phyloP scores from a whole-genome alignment of 768 basidiomycete genomes.

The Guyanaporus albipodus region DNA sequence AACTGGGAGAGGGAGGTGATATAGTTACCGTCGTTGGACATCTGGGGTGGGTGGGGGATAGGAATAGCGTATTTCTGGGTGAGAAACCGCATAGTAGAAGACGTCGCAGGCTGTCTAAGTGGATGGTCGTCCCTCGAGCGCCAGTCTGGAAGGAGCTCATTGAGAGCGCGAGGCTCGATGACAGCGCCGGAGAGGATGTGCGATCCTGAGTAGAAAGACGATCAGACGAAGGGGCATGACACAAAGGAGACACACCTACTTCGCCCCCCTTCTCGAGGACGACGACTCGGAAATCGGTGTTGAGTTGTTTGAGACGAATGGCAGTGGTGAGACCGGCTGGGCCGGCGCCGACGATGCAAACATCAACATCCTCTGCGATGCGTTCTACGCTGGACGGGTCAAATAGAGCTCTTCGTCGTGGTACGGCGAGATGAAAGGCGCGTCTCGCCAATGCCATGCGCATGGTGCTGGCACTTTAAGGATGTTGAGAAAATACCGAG shows the following conservation, averaged over 20 bases:
- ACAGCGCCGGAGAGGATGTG: conserved; percentile 97
- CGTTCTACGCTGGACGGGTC: conserved; percentile 69
- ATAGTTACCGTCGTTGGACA: conserved; percentile 93
- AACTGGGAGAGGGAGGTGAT: conserved; percentile 86
- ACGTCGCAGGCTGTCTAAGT: conserved; percentile 72
- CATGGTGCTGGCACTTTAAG: too few relatives aligned
- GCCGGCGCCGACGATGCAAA: conserved; percentile 95
- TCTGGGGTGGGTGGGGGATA: conserved; percentile 95
- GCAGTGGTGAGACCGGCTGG: conserved; percentile 96
- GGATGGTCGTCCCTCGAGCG: conserved; percentile 62
- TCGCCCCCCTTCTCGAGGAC: conserved; percentile 94
- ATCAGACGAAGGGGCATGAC: neutral
- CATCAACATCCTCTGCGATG: conserved; percentile 89
- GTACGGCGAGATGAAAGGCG: conserved; percentile 13
- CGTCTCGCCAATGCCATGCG: too few relatives aligned
- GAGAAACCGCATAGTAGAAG: conserved; percentile 82
- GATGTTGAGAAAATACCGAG: too few relatives aligned
- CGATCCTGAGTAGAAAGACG: conserved; percentile 64
- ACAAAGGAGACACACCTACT: conserved; percentile 58
- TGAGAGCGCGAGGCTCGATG: conserved; percentile 85
- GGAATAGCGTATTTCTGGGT: conserved; percentile 67
- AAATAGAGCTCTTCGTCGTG: conserved; percentile 34
- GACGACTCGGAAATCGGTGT: conserved; percentile 82
- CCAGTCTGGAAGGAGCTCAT: conserved; percentile 92
- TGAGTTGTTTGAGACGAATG: conserved; percentile 91